Base-by-base conservation (phyloP, 2,329 filamentous ascomycete genomes). In the Colletotrichum plurivorum region DNA sequence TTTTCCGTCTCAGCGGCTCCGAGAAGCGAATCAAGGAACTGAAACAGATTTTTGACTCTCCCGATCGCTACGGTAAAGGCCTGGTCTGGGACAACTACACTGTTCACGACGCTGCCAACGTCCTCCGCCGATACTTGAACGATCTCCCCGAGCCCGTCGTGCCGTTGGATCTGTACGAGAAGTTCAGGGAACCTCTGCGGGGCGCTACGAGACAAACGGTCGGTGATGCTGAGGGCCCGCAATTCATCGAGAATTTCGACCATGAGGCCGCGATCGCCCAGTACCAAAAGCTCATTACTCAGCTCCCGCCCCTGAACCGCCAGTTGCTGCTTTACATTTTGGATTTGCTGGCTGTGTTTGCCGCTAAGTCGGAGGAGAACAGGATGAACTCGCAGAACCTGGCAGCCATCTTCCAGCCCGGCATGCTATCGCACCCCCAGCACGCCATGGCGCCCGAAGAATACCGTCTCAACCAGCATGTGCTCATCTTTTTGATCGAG, bases 1-100 rank as follows among this genome's bases (percentile, higher is more conserved):
- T 99, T 67, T 99, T 99, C 78, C 94, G 96, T 52, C 86, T 99
- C 51, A 97, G 93, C 78, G 96, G 96, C 58, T 98, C 96, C 43
- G 95, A 97, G 78, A 98, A 98, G 83, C 93, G 96, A 71, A 99
- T 99, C 83, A 99, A 98, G 80, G 96, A 98, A 79, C 88, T 99
- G 36, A 95, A 97, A 80, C 90, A 88, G 31, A 89, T 94, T 3
- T 99, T 99, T 81, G 94, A 98, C 81, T 97, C 95, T 0, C 96
- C 96, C 48, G 94, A 97, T 76, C 89, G 95, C 75, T 99, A 97
- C 79, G 96, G 96, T 63, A 99, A 99, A 82, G 96, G 96, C 16
- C 87, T 99, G 27, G 93, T 97, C 75, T 99, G 96, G 96, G 93
- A 94, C 54, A 96, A 96, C 54, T 99, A 97, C 79, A 99, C 96